Percentiles rank a stretch among this genome's conserved stretches.
Conservation (phyloP, 768 basidiomycete species). For the Sporobolomyces roseus region DNA sequence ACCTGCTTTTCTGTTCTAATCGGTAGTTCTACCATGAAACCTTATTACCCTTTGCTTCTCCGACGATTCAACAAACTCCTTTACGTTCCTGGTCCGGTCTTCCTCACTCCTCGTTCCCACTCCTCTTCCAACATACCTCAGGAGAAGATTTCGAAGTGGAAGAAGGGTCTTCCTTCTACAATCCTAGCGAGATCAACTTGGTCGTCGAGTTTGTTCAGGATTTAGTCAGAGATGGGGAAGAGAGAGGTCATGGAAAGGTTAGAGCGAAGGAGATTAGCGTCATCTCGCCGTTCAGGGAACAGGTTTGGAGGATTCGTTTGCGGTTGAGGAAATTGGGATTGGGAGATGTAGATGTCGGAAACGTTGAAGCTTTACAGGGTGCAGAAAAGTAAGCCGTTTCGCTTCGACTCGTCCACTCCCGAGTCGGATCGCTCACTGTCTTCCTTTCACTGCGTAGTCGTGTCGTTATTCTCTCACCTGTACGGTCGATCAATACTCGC, state of each 20-base stretch:
- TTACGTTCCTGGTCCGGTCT: slow-evolving; percentile 43
- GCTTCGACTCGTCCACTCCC: too few species aligned
- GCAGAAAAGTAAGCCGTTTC: too few species aligned
- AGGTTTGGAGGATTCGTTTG: slow-evolving; percentile 49
- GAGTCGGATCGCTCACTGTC: too few species aligned
- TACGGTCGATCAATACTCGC: slow-evolving; percentile 42
- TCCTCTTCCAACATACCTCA: slow-evolving; percentile 46
- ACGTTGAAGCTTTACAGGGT: slow-evolving; percentile 50
- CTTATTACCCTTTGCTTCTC: slow-evolving; percentile 44
- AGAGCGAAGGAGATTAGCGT: slow-evolving; percentile 47
- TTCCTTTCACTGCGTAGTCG: too few species aligned
- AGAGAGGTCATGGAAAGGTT: slow-evolving; percentile 34
- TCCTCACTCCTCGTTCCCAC: slow-evolving; percentile 45
- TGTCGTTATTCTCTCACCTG: slow-evolving; percentile 44
- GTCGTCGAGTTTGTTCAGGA: slow-evolving; percentile 35
- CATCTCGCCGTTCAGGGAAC: slow-evolving; percentile 50
- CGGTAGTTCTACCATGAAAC: slow-evolving; percentile 49
- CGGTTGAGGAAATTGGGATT: slow-evolving; percentile 42
- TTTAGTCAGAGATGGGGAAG: background rate
- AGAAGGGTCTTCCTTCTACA: slow-evolving; percentile 49
- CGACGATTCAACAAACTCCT: slow-evolving; percentile 29
- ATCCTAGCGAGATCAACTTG: slow-evolving; percentile 44
- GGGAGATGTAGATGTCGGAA: slow-evolving; percentile 49
- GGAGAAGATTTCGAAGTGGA: slow-evolving; percentile 48
- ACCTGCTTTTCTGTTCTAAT: too few species aligned